Conservation (phyloP, 345 rosid species). For the Geranium brycei region DNA sequence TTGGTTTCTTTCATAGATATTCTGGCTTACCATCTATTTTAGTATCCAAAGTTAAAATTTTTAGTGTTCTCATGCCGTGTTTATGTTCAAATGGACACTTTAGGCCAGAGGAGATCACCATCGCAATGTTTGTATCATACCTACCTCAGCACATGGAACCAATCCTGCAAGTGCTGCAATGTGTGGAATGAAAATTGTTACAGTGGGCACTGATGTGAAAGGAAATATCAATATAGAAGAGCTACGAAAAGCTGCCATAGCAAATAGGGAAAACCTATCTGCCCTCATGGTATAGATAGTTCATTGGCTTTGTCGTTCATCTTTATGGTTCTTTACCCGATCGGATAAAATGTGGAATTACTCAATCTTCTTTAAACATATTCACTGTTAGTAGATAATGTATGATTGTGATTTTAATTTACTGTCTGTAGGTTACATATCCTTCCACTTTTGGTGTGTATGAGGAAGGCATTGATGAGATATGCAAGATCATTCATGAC, state of each 20-base stretch:
- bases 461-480: constrained; percentile 93
- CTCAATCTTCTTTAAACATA: not conserved
- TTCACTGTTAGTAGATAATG: too few relatives aligned
- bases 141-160: constrained; percentile 98
- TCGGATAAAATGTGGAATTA: not conserved
- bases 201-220: constrained; percentile 92
- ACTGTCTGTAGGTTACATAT: constrained; percentile 57
- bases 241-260: constrained; percentile 82
- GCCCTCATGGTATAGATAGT: constrained; percentile 58
- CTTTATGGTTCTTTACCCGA: not conserved
- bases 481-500: constrained; percentile 82
- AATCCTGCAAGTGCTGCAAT: constrained; percentile 99
- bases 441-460: constrained; percentile 97
- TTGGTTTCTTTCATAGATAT: not conserved
- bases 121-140: constrained; percentile 91
- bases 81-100: constrained; percentile 10
- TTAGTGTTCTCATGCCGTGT: not conserved
- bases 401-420: not conserved
- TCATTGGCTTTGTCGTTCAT: not conserved
- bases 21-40: not conserved
- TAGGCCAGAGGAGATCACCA: constrained; percentile 97
- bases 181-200: constrained; percentile 96
- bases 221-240: constrained; percentile 93
- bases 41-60: not conserved
- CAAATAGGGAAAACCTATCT: constrained; percentile 72